A percentile compares a stretch with the other conserved stretches of the same genome.
phyloP scores from a whole-genome alignment of 2,329 filamentous ascomycete species.

The Ophiostoma novo-ulmi region DNA sequence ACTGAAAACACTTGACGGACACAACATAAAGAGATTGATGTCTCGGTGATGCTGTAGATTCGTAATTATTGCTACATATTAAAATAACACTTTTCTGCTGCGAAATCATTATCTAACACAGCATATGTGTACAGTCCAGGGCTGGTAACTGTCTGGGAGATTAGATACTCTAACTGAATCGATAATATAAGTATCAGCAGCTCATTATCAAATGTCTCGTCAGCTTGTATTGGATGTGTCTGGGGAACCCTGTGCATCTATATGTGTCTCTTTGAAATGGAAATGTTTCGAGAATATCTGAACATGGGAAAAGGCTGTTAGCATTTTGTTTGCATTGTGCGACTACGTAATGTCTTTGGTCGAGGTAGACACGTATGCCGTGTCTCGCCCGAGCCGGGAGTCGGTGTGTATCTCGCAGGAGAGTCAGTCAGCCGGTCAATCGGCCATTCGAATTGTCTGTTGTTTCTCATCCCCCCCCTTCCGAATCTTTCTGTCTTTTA shows the following conservation, averaged over 20 bases:
- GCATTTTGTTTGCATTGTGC: background rate
- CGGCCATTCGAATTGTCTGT: background rate
- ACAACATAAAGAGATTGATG: constrained; percentile 7
- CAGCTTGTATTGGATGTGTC: background rate
- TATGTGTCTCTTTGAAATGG: background rate
- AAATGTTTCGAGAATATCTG: background rate
- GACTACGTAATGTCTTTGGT: background rate
- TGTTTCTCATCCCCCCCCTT: background rate
- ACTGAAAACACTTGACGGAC: background rate
- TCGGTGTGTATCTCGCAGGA: background rate
- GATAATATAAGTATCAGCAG: background rate
- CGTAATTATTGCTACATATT: background rate
- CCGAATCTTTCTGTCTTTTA: background rate
- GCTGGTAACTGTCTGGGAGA: background rate
- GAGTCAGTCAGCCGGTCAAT: background rate
- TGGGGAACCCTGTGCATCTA: background rate
- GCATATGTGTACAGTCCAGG: background rate
- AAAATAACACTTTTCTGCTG: background rate
- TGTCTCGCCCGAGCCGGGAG: background rate
- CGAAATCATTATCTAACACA: background rate
- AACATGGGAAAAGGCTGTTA: too few species aligned
- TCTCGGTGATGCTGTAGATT: background rate
- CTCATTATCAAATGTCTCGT: background rate
- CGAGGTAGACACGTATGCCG: background rate
- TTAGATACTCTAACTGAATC: background rate